phyloP scores from a whole-genome alignment of 2,329 filamentous ascomycete genomes.

The Trichoderma polysporum region DNA sequence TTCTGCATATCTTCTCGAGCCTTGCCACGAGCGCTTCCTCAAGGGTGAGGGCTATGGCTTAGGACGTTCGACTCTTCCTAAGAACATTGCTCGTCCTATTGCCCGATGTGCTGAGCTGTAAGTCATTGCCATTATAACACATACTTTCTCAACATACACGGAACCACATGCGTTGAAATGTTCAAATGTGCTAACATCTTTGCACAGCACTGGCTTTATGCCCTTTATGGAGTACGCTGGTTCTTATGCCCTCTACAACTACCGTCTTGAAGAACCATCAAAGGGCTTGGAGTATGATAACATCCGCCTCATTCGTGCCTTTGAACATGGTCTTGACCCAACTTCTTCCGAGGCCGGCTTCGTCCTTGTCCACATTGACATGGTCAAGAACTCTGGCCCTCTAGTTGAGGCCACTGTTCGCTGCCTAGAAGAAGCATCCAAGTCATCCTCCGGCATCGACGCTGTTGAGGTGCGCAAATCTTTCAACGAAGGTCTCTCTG shows the following conservation, averaged over 20 bases:
- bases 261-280: conserved; percentile 57
- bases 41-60: conserved; percentile 76
- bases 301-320: conserved; percentile 83
- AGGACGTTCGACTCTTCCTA: conserved; percentile 70
- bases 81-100: conserved; percentile 75
- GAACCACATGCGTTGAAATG: neutral
- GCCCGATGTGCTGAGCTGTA: conserved; percentile 82
- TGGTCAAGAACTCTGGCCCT: conserved; percentile 82
- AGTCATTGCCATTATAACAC: conserved; percentile 27
- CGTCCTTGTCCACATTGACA: conserved; percentile 92
- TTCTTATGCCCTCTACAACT: conserved; percentile 69
- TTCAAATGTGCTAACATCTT: neutral
- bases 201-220: conserved; percentile 65
- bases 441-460: conserved; percentile 30
- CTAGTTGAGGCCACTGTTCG: conserved; percentile 72
- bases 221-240: conserved; percentile 87
- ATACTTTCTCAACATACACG: too few species aligned
- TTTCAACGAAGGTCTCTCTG: conserved; percentile 64
- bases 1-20: conserved; percentile 86
- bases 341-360: conserved; percentile 90
- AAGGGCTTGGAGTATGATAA: conserved; percentile 61
- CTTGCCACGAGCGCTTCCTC: conserved; percentile 74
- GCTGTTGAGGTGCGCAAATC: conserved; percentile 43
- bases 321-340: conserved; percentile 84
- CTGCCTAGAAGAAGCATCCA: conserved; percentile 56